Base-by-base conservation (phyloP, 1,139 yeast genomes). In the Suhomyces anneliseae region DNA sequence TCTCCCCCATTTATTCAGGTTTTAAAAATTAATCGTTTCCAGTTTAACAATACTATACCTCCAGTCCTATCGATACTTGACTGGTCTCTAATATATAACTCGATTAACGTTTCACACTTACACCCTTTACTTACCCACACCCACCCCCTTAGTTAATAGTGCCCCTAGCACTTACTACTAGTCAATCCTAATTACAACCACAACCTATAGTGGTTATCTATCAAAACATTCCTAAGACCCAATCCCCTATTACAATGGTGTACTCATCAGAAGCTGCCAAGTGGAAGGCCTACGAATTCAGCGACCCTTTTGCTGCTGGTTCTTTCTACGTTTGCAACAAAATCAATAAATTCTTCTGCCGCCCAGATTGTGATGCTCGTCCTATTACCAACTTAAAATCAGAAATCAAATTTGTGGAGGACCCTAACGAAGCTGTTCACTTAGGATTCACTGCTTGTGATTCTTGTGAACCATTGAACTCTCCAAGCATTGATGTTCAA, bases 251-350 rank as follows among this genome's bases (percentile, higher is more conserved):
- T 40, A 42, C 42, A 41, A 76, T 75, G 79, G 66, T 67, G 9
- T 81, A 81, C 59, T 57, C 70, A 2, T 62, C 77, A 6, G 82
- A 79, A 38, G 62, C 69, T 29, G 66, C 79, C 40, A 81, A 74
- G 56, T 81, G 86, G 86, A 81, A 77, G 50, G 88, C 88, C 2
- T 83, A 81, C 61, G 85, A 82, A 58, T 81, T 81, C 59, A 73
- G 79, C 50, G 89, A 83, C 59, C 89, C 89, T 1, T 82, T 81
- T 57, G 85, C 88, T 9, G 78, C 84, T 2, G 79, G 78, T 27
- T 66, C 79, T 24, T 83, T 83, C 55, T 62, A 65, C 42, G 84
- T 82, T 26, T 76, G 82, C 57, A 77, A 79, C 61, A 70, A 68
- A 52, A 58, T 67, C 32, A 62, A 63, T 36, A 68, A 69, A 44